A percentile compares a stretch with the other conserved stretches of the same genome.
Evolutionary conservation across 139 green algal species (phyloP).

Genomic region (Tetradesmus lagerheimii): DNA sequence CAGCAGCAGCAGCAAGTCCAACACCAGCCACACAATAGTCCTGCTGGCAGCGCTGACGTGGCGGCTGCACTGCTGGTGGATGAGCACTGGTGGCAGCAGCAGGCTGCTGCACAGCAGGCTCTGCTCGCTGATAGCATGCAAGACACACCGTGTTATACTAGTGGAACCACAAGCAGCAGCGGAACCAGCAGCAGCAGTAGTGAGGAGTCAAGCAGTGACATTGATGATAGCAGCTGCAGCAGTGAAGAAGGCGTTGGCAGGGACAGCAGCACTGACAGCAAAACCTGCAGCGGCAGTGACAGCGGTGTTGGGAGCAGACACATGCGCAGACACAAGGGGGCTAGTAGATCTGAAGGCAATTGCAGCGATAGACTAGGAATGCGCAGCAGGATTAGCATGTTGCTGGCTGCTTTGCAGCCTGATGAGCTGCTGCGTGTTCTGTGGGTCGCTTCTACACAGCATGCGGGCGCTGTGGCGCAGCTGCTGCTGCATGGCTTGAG

Average conservation of each 20-base stretch:
- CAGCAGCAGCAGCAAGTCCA: not conserved
- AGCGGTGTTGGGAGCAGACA: not conserved
- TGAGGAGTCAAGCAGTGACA: not conserved
- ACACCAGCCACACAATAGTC: not conserved
- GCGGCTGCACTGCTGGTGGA: not conserved
- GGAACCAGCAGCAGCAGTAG: constrained; percentile 16
- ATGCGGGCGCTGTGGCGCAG: not conserved
- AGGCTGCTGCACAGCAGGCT: not conserved
- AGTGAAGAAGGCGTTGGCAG: not conserved
- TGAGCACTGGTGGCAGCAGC: not conserved
- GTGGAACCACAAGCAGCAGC: not conserved
- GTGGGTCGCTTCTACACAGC: not conserved
- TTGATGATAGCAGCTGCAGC: not conserved
- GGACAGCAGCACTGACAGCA: not conserved
- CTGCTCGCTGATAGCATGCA: not conserved
- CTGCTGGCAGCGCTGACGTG: not conserved
- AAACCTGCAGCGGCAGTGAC: not conserved
- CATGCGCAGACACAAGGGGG: not conserved
- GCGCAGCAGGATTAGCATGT: not conserved
- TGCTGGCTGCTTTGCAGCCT: constrained; percentile 5
- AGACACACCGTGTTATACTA: not conserved
- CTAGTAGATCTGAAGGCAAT: not conserved
- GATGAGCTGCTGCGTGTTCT: not conserved
- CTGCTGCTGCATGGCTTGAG: not conserved
- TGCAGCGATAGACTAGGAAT: not conserved